Evolutionary conservation across 371 early-diverging fungal species (phyloP), one percentile per base, ranked within the genome.

Genomic region (Rhizopus sp.): DNA sequence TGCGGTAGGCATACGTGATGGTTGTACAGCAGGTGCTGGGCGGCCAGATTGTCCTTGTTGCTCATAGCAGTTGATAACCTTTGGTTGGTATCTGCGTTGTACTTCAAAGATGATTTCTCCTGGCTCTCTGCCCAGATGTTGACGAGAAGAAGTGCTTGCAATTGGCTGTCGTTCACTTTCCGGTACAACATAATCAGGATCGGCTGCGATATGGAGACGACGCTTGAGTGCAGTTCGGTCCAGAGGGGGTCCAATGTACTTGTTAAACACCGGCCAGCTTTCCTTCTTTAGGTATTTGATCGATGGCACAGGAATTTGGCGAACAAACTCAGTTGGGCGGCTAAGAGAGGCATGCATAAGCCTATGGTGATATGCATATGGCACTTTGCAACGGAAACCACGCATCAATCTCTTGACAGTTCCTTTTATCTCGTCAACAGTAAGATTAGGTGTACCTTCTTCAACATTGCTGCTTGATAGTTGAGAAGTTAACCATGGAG

Each of bases 181-280:
- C 2, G 46, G 46, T 1, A 46, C 46, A 5, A 23, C 29, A 23
- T 46, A 46, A 23, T 7, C 17, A 5, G 46, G 46, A 46, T 46
- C 46, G 8, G 46, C 30, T 2, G 46, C 46, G 17, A 29, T 16
- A 23, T 46, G 46, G 9, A 17, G 29, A 4, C 9, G n/a, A 4
- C 46, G 16, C 29, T 46, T 46, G 7, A 46, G 12, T 1, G 9
- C 8, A 5, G 17, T 29, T 23, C 46, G 5, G 29, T 46, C 29
- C 7, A 46, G 17, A 8, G 46, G 46, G 6, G 30, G n/a, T 29
- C 46, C 46, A 46, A 46, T 46, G 46, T 46, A 46, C 12, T 46
- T 46, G 46, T 46, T 46, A 23, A 9, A 46, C 4, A 46, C 46
- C 5, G 46, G 46, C 46, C 46, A 46, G 12, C 46, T 46, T 15